phyloP scores from a whole-genome alignment of 257 asterid species.

The Capsicum rhomboideum region DNA sequence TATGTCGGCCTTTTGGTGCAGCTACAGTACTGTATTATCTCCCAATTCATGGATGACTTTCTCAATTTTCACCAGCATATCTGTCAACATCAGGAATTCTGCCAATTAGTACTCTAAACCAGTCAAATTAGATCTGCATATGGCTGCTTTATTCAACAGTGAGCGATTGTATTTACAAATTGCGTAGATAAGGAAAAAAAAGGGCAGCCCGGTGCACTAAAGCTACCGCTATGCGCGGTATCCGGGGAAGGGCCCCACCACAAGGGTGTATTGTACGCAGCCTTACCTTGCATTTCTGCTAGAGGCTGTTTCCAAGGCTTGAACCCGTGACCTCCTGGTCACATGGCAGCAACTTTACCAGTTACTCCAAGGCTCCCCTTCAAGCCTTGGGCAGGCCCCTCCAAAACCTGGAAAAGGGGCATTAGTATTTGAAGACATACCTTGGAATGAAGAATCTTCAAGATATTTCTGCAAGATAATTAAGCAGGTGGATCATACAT shows the following conservation, averaged over 20 bases:
- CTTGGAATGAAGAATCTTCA: conserved; percentile 62
- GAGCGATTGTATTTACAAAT: background rate
- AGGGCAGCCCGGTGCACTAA: too few species aligned
- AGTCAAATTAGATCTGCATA: background rate
- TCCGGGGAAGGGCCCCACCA: too few species aligned
- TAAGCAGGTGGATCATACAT: background rate
- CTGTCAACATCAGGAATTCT: conserved; percentile 31
- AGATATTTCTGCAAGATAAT: conserved; percentile 56
- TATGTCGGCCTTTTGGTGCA: background rate
- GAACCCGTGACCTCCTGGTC: too few species aligned
- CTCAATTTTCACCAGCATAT: conserved; percentile 63
- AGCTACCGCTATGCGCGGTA: too few species aligned
- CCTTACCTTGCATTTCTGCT: too few species aligned
- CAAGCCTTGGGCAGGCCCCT: background rate
- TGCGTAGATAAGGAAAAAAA: too few species aligned
- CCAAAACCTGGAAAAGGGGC: background rate
- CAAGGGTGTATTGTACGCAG: too few species aligned
- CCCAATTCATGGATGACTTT: conserved; percentile 54
- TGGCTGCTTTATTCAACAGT: background rate
- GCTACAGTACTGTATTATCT: conserved; percentile 27
- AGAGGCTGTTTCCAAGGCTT: too few species aligned
- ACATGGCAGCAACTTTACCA: too few species aligned
- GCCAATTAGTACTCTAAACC: background rate
- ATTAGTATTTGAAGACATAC: conserved; percentile 17
- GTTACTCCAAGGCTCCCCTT: too few species aligned